A percentile compares a stretch with the other conserved stretches of the same genome.
Conservation (phyloP, 2,329 filamentous ascomycete species). For the Teratosphaeria pseudoeucalypti region DNA sequence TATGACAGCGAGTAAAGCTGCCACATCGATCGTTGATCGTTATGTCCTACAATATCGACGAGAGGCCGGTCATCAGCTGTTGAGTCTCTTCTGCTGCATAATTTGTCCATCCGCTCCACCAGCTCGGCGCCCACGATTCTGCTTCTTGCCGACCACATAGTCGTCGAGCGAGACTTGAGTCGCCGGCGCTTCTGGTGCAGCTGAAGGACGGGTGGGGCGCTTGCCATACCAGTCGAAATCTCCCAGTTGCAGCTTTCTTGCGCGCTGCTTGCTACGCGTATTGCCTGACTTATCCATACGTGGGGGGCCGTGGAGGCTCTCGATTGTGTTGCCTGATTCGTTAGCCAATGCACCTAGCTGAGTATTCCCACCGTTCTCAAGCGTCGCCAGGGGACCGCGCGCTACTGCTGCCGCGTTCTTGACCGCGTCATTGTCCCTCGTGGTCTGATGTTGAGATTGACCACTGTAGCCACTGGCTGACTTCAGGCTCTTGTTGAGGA, state of each 20-base stretch:
- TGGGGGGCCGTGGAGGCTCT: conserved; percentile 33
- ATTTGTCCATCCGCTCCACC: conserved; percentile 5
- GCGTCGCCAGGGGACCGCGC: not conserved
- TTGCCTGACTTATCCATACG: conserved; percentile 47
- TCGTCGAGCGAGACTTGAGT: conserved; percentile 15
- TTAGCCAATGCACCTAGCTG: conserved; percentile 14
- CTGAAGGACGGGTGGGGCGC: conserved; percentile 5
- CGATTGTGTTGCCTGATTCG: conserved; percentile 21
- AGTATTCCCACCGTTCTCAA: not conserved
- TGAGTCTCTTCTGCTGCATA: conserved; percentile 4
- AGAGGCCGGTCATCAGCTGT: conserved; percentile 16
- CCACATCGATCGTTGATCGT: conserved; percentile 7
- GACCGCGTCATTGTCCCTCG: conserved; percentile 1
- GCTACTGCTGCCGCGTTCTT: conserved; percentile 2
- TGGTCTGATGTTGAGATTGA: conserved; percentile 22
- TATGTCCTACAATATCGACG: conserved; percentile 20
- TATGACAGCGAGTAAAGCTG: not conserved
- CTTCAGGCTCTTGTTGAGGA: conserved; percentile 30
- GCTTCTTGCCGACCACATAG: conserved; percentile 20
- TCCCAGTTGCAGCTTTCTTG: conserved; percentile 84
- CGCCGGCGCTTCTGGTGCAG: conserved; percentile 12
- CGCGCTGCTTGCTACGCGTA: conserved; percentile 66
- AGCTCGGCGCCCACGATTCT: conserved; percentile 4
- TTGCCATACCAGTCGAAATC: conserved; percentile 86
- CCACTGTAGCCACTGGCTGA: conserved; percentile 7